Evolutionary conservation across 2,329 filamentous ascomycete genomes (phyloP), one percentile per base, ranked within the genome.

Genomic region (Malbranchea zuffiana): DNA sequence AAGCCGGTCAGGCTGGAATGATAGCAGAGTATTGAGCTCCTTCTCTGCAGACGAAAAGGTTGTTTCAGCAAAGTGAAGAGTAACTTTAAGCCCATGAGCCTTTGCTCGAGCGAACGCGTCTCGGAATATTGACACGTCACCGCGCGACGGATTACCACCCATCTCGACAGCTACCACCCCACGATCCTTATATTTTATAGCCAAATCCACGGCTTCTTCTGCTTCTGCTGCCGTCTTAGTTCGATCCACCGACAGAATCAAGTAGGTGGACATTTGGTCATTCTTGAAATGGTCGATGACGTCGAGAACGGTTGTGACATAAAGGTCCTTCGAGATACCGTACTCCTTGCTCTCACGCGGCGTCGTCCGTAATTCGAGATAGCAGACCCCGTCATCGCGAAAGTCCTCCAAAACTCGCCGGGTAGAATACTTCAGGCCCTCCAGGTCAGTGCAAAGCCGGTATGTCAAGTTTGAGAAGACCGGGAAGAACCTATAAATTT

Each of bases 391-490:
- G 51, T 90, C 83, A 17, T 57, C 55, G 34, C 71, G 65, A 50
- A 90, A 92, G 48, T 76, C 71, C 13, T 62, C 43, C 5, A 85
- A 66, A 29, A 87, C 81, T 4, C 72, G 68, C 27, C 60, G 63
- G 1, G 82, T 85, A 17, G 80, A 74, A 48, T 73, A 68, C 26
- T 61, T 63, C 32, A 84, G 61, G 45, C 75, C 74, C 3, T 66
- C 57, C 7, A 68, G 57, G 48, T 81, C 74, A 50, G 74, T 75
- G 59, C 81, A 71, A 23, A 92, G 75, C 41, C 72, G 69, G 61
- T 90, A 88, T 47, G 87, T 88, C 55, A 85, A 85, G 28, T 71
- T 78, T 17, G 77, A 79, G 61, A 88, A 88, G 11, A 86, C 67
- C 2, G 77, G 77, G 52, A 87, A 86, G 69, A 86, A 85, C 26